Evolutionary conservation across 352 stramenopile species (phyloP).

Genomic region (Phytophthora megakarya): DNA sequence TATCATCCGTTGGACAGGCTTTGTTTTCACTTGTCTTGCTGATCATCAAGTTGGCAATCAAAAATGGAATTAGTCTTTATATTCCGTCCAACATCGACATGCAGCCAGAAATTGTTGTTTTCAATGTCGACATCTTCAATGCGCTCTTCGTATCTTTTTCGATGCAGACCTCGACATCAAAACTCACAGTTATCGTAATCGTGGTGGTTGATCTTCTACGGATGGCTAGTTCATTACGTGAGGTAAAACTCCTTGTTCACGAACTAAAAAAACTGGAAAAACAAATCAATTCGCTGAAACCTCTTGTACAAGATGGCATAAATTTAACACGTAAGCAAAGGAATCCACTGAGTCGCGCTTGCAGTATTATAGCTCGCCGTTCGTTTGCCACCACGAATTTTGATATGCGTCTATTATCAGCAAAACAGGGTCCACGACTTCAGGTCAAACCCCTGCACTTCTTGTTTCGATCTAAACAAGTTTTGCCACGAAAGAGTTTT

Average conservation of each 20-base stretch:
- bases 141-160: constrained; percentile 40
- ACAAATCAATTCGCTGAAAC: constrained; percentile 2
- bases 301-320: not conserved
- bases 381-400: not conserved
- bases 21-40: constrained; percentile 27
- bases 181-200: constrained; percentile 29
- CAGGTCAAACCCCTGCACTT: not conserved
- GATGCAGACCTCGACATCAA: constrained; percentile 41
- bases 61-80: constrained; percentile 25
- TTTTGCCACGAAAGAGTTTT: not conserved
- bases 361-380: not conserved
- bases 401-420: not conserved
- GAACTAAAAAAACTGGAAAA: constrained; percentile 9
- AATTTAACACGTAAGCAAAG: not conserved
- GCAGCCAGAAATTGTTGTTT: constrained; percentile 38
- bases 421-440: not conserved
- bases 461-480: not conserved
- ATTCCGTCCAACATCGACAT: constrained; percentile 21
- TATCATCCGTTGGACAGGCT: constrained; percentile 11
- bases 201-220: constrained; percentile 27
- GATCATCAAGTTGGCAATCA: constrained; percentile 34
- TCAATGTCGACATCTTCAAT: constrained; percentile 44
- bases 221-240: constrained; percentile 12
- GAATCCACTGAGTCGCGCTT: not conserved
- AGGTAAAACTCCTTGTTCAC: constrained; percentile 2